These are phyloP conservation scores for Pythium diclinum DNA, from an alignment of 352 stramenopile species.

Conservation along the genomic window DNA sequence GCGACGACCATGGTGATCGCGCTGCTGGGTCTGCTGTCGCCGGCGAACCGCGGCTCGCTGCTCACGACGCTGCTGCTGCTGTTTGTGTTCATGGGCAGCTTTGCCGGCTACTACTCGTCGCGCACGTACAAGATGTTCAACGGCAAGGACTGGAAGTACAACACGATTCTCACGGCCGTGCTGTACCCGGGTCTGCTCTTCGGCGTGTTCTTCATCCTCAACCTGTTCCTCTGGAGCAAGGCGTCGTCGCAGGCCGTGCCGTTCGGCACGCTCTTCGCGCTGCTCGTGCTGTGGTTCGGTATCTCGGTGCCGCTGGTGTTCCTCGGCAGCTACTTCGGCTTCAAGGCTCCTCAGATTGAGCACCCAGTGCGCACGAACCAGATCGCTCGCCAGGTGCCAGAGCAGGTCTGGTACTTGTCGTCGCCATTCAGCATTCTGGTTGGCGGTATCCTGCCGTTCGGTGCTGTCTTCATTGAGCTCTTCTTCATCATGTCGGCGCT, in stretches of 20 bases:
- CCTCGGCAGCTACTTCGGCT: conserved; percentile 97
- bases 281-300: conserved; percentile 98
- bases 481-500: conserved; percentile 99
- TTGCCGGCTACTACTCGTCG: conserved; percentile 95
- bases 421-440: conserved; percentile 94
- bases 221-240: conserved; percentile 93
- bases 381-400: conserved; percentile 89
- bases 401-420: conserved; percentile 96
- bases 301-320: conserved; percentile 98
- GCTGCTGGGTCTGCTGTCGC: conserved; percentile 94
- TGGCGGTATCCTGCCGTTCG: conserved; percentile 98
- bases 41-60: conserved; percentile 95
- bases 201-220: conserved; percentile 94
- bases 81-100: conserved; percentile 97
- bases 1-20: conserved; percentile 94
- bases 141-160: conserved; percentile 97
- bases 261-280: conserved; percentile 95
- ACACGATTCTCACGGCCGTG: conserved; percentile 95
- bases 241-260: conserved; percentile 87
- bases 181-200: conserved; percentile 94
- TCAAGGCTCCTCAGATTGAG: conserved; percentile 82
- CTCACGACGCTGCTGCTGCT: conserved; percentile 96
- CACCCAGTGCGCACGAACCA: conserved; percentile 90
- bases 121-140: conserved; percentile 99
- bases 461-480: conserved; percentile 99